These are phyloP conservation scores for Pleurotus cornucopiae DNA, from an alignment of 768 basidiomycete species.

Conservation along the genomic window DNA sequence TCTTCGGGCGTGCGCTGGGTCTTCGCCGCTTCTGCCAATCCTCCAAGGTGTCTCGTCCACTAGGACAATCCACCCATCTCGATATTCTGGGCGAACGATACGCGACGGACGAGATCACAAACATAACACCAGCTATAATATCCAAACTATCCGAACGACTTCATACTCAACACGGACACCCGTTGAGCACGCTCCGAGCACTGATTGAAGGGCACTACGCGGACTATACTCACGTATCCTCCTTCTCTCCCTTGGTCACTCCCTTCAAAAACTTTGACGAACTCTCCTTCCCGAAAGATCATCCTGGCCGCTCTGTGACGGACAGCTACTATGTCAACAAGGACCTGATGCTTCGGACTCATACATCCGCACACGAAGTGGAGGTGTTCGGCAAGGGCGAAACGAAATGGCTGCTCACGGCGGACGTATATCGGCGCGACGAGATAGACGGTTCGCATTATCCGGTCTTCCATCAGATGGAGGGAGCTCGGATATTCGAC, in stretches of 20 bases:
- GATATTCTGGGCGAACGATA: conserved; percentile 65
- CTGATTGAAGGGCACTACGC: conserved; percentile 85
- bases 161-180: conserved; percentile 75
- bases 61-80: conserved; percentile 22
- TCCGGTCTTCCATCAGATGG: conserved; percentile 98
- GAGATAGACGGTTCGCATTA: conserved; percentile 97
- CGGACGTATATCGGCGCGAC: conserved; percentile 97
- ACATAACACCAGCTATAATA: conserved; percentile 81
- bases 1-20: neutral
- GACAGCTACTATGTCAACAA: conserved; percentile 97
- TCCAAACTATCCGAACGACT: conserved; percentile 75
- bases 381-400: conserved; percentile 78
- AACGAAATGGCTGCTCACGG: conserved; percentile 85
- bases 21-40: conserved; percentile 6
- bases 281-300: conserved; percentile 88
- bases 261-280: conserved; percentile 95
- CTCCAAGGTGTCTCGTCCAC: neutral
- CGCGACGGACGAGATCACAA: conserved; percentile 74
- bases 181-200: conserved; percentile 78
- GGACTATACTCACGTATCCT: conserved; percentile 66
- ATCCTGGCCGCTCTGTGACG: conserved; percentile 84
- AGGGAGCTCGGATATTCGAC: conserved; percentile 83
- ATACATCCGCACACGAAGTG: conserved; percentile 98
- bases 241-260: conserved; percentile 85
- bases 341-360: conserved; percentile 89